Percentiles rank a stretch among this genome's conserved stretches.
phyloP scores from a whole-genome alignment of 2,329 filamentous ascomycete genomes.

The Cordyceps tenuipes region DNA sequence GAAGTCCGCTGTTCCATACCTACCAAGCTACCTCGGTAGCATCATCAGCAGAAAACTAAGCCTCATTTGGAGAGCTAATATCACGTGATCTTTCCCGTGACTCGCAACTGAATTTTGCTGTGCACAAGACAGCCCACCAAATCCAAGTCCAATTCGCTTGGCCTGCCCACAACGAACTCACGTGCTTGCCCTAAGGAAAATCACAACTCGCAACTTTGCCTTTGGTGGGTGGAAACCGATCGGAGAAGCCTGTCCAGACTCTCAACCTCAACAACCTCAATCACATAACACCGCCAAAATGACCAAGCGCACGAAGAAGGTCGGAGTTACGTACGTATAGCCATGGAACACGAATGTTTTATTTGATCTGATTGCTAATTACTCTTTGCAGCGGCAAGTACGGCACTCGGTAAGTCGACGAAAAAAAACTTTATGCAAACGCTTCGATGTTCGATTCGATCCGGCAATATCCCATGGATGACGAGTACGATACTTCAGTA shows the following conservation, averaged over 20 bases:
- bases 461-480: neutral
- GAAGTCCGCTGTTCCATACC: neutral
- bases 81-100: slow-evolving; percentile 9
- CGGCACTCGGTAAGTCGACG: slow-evolving; percentile 72
- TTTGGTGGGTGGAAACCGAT: slow-evolving; percentile 24
- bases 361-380: slow-evolving; percentile 13
- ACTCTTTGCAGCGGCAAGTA: slow-evolving; percentile 63
- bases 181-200: slow-evolving; percentile 36
- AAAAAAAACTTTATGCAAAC: neutral
- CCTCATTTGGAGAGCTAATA: neutral
- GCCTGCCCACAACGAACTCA: slow-evolving; percentile 20
- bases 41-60: neutral
- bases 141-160: slow-evolving; percentile 6
- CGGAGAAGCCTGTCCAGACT: slow-evolving; percentile 21
- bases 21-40: neutral
- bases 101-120: neutral
- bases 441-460: slow-evolving; percentile 10
- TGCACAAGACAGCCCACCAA: neutral
- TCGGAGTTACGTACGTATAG: slow-evolving; percentile 69
- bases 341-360: neutral
- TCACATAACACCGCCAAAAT: slow-evolving; percentile 55
- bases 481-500: neutral
- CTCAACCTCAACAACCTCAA: slow-evolving; percentile 25
- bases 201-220: slow-evolving; percentile 26
- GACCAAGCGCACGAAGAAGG: slow-evolving; percentile 95